A percentile compares a stretch with the other conserved stretches of the same genome.
These are phyloP conservation scores for Rhizopogon vesiculosus DNA, from an alignment of 768 basidiomycete genomes.

Conservation along the genomic window DNA sequence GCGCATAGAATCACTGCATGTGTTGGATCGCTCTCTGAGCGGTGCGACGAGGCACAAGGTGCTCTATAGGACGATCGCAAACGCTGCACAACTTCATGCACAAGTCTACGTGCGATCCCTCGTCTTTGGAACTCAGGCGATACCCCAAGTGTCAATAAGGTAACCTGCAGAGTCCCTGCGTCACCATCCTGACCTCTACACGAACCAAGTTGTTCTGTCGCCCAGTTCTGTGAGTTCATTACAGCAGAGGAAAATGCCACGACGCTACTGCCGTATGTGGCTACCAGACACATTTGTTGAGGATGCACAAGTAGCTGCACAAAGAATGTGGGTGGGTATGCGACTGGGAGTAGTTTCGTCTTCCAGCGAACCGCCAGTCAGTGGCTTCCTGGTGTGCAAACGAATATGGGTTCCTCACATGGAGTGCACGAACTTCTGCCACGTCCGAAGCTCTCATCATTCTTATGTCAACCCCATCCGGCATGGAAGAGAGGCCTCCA, in stretches of 20 bases:
- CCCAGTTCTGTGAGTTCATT: slow-evolving; percentile 5
- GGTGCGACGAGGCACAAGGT: neutral
- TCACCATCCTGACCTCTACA: neutral
- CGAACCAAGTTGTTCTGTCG: neutral
- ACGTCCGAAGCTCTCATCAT: slow-evolving; percentile 25
- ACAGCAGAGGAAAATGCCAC: slow-evolving; percentile 26
- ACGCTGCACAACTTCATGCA: slow-evolving; percentile 22
- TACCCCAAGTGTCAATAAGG: slow-evolving; percentile 27
- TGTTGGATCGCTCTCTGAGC: slow-evolving; percentile 4
- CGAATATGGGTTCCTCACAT: slow-evolving; percentile 11
- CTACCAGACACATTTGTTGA: slow-evolving; percentile 24
- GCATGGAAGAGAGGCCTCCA: neutral
- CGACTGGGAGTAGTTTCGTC: slow-evolving; percentile 20
- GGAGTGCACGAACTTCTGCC: slow-evolving; percentile 19
- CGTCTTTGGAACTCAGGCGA: slow-evolving; percentile 20
- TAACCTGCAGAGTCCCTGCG: slow-evolving; percentile 11
- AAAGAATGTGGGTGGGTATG: slow-evolving; percentile 27
- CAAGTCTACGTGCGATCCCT: slow-evolving; percentile 25
- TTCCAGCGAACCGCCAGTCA: neutral
- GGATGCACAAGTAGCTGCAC: slow-evolving; percentile 26
- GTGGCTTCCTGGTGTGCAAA: neutral
- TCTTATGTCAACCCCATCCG: slow-evolving; percentile 13
- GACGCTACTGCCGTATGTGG: slow-evolving; percentile 14
- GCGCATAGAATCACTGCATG: slow-evolving; percentile 19
- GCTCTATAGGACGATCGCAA: slow-evolving; percentile 11